phyloP scores from a whole-genome alignment of 2,329 filamentous ascomycete species.

The Arthrobotrys sinensis region DNA sequence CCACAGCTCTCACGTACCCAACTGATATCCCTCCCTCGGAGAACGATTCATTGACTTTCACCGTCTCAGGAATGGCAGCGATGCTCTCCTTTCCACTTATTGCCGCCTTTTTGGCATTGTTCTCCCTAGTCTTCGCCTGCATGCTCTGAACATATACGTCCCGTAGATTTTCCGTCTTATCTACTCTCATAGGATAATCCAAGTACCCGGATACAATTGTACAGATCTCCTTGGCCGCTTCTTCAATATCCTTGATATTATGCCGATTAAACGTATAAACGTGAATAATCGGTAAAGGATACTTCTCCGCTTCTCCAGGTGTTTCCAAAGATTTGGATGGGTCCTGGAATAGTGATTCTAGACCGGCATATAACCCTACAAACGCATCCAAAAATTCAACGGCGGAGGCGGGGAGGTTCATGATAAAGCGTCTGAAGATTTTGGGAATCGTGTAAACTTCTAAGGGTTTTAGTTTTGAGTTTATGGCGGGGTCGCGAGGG shows the following conservation, averaged over 20 bases:
- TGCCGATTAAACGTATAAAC: conserved; percentile 83
- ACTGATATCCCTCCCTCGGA: conserved; percentile 71
- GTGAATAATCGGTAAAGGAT: conserved; percentile 84
- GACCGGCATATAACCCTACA: conserved; percentile 83
- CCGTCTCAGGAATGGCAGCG: not conserved
- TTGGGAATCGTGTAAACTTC: conserved; percentile 65
- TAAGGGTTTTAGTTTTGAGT: conserved; percentile 57
- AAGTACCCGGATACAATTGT: conserved; percentile 71
- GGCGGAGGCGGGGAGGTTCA: conserved; percentile 95
- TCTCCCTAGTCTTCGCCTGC: conserved; percentile 63
- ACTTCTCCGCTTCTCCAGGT: conserved; percentile 69
- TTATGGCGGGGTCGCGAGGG: conserved; percentile 60
- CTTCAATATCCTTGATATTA: conserved; percentile 79
- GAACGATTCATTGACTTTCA: conserved; percentile 16
- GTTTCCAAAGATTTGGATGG: not conserved
- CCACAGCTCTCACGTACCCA: conserved; percentile 84
- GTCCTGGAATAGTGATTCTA: conserved; percentile 77
- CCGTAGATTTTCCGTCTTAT: conserved; percentile 68
- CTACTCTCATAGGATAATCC: conserved; percentile 73
- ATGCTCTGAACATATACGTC: conserved; percentile 21
- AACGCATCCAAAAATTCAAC: conserved; percentile 85
- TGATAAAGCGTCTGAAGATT: conserved; percentile 89
- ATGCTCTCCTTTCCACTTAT: conserved; percentile 65
- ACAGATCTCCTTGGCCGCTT: conserved; percentile 75
- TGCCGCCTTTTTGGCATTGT: conserved; percentile 71